phyloP scores from a whole-genome alignment of 2,329 filamentous ascomycete species.

The Harringtonia aguacate region DNA sequence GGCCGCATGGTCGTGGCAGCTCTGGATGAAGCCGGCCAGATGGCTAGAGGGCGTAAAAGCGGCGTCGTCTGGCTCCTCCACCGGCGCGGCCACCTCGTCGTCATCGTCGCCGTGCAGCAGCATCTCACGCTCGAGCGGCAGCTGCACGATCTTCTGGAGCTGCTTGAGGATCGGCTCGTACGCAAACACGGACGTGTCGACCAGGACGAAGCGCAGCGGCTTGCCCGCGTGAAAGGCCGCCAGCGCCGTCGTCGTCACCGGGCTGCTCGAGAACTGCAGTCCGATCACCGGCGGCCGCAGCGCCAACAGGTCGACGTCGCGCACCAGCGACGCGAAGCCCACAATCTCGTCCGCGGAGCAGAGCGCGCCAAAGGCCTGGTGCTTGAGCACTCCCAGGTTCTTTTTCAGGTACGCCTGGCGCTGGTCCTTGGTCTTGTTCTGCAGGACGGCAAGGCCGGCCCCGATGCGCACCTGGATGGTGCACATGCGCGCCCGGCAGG shows the following conservation, averaged over 20 bases:
- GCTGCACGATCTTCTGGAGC: constrained; percentile 41
- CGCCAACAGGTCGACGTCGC: constrained; percentile 29
- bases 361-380: constrained; percentile 52
- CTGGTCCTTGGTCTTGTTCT: not conserved
- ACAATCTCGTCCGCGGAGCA: constrained; percentile 38
- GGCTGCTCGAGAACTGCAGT: constrained; percentile 38
- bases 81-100: not conserved
- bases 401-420: constrained; percentile 30
- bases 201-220: constrained; percentile 38
- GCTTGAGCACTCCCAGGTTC: constrained; percentile 40
- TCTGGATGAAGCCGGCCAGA: not conserved
- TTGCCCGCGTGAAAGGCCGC: constrained; percentile 21
- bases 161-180: constrained; percentile 55
- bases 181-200: constrained; percentile 57
- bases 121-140: constrained; percentile 45
- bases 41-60: not conserved
- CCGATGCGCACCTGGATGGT: not conserved
- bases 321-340: constrained; percentile 48
- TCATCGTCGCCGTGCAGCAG: constrained; percentile 20
- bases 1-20: not conserved
- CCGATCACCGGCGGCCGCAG: constrained; percentile 32
- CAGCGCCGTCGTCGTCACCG: constrained; percentile 35
- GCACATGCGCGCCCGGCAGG: not conserved
- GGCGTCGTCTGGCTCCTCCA: not conserved
- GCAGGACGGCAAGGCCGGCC: not conserved